Evolutionary conservation across 176 grass and related monocot genomes (phyloP), one percentile per base, ranked within the genome.

Genomic region (Secale cereale): DNA sequence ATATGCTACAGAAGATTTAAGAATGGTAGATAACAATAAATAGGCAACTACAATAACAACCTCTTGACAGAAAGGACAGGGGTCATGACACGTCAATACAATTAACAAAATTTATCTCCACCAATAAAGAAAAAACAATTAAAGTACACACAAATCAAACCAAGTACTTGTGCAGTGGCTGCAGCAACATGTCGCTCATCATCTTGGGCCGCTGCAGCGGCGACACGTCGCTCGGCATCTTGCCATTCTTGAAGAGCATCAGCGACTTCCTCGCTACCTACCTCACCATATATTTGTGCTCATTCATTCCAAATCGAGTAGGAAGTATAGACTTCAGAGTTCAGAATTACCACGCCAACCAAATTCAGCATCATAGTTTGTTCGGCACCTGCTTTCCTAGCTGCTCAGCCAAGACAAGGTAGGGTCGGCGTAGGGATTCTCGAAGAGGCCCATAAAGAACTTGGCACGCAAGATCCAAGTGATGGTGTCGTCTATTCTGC

Each of bases 171-270:
- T 6, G 35, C 35, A 36, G 35, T 7, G 35, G 6, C 0, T 8
- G 33, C 35, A 8, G 35, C 35, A 1, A 8, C 7, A 36, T 7
- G 7, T 36, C 2, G 35, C 35, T 8, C 7, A 36, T 1, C 7
- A 1, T 36, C 35, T 36, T 36, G 35, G 92, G 59, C 35, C 94
- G 94, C 12, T 92, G 94, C 35, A 94, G 83, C 59, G 91, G 6
- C 23, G 90, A 88, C 10, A 61, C 32, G 39, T 63, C 72, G 15
- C 40, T 73, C 6, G 37, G 9, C 9, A 88, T 50, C 79, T 97
- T 97, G 48, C 94, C 92, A 52, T 97, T 97, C 89, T 97, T 94
- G 30, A 97, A 70, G 33, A 97, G 94, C 66, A 97, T 92, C 0
- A 94, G 90, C 8, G 92, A 97, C 66, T 94, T 97, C 37, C 92